phyloP scores from a whole-genome alignment of 345 rosid genomes.

The Sisymbrium altissimum region DNA sequence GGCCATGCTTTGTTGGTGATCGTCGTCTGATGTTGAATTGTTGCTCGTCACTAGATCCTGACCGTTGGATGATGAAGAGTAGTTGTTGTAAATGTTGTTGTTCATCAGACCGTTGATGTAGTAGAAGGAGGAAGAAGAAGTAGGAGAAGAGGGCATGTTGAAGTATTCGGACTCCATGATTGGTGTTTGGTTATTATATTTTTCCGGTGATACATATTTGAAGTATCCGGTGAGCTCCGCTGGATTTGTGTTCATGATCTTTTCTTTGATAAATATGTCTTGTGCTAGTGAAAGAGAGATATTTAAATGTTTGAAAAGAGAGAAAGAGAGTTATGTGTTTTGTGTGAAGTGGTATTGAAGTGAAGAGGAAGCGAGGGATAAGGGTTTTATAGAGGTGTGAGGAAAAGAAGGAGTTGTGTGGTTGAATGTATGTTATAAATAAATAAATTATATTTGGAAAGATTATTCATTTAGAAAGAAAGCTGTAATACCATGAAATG shows the following conservation, averaged over 20 bases:
- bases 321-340: constrained; percentile 16
- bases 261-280: neutral
- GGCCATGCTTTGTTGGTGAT: constrained; percentile 48
- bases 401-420: neutral
- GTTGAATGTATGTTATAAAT: neutral
- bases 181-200: constrained; percentile 21
- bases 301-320: neutral
- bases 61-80: constrained; percentile 37
- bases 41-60: constrained; percentile 49
- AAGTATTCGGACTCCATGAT: constrained; percentile 36
- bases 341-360: constrained; percentile 30
- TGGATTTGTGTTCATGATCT: constrained; percentile 47
- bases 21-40: constrained; percentile 81
- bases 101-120: constrained; percentile 42
- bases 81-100: constrained; percentile 36
- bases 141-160: constrained; percentile 38
- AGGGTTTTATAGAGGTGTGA: constrained; percentile 51
- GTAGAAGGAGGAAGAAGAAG: constrained; percentile 30
- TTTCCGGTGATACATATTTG: constrained; percentile 46
- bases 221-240: constrained; percentile 48
- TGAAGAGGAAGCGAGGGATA: constrained; percentile 26
- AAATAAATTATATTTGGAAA: neutral
- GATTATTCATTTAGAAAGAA: neutral
- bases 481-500: neutral
- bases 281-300: neutral